These are phyloP conservation scores for Ceratobasidium papillatum DNA, from an alignment of 1,284 basidiomycete genomes.

Conservation along the genomic window DNA sequence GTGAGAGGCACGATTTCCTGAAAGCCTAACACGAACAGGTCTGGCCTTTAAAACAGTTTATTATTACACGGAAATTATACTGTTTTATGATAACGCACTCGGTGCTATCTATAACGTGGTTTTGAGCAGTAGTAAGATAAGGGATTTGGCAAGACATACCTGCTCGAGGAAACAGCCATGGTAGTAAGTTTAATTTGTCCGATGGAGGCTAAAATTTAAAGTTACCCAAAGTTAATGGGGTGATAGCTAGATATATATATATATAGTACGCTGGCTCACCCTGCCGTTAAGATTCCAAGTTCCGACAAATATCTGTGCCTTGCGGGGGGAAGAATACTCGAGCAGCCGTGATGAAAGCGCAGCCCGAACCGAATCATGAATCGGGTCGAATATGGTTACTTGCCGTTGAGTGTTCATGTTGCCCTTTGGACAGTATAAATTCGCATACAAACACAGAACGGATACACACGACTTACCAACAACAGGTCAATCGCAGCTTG, in stretches of 20 bases:
- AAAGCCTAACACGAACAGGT: conserved; percentile 91
- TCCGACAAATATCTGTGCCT: conserved; percentile 82
- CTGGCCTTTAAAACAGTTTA: conserved; percentile 65
- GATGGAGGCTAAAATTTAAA: conserved; percentile 66
- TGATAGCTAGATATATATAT: conserved; percentile 33
- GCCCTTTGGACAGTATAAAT: conserved; percentile 63
- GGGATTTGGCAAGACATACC: conserved; percentile 59
- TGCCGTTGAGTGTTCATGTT: conserved; percentile 88
- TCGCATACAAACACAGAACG: neutral
- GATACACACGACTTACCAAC: conserved; percentile 64
- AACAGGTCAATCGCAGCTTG: conserved; percentile 96
- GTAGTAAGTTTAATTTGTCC: conserved; percentile 83
- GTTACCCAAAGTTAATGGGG: no score
- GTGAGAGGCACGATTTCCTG: conserved; percentile 98
- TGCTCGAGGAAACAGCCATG: conserved; percentile 89
- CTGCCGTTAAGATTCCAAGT: conserved; percentile 97
- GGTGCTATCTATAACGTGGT: conserved; percentile 1
- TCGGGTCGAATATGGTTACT: conserved; percentile 93
- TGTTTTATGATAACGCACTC: neutral
- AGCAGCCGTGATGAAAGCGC: conserved; percentile 63
- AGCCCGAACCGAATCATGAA: conserved; percentile 85
- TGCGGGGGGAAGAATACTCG: conserved; percentile 85
- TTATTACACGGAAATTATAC: no score
- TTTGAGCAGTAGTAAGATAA: neutral
- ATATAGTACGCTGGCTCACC: conserved; percentile 56